Evolutionary conservation across 2,329 filamentous ascomycete species (phyloP).

Genomic region (Seiridium unicorne): DNA sequence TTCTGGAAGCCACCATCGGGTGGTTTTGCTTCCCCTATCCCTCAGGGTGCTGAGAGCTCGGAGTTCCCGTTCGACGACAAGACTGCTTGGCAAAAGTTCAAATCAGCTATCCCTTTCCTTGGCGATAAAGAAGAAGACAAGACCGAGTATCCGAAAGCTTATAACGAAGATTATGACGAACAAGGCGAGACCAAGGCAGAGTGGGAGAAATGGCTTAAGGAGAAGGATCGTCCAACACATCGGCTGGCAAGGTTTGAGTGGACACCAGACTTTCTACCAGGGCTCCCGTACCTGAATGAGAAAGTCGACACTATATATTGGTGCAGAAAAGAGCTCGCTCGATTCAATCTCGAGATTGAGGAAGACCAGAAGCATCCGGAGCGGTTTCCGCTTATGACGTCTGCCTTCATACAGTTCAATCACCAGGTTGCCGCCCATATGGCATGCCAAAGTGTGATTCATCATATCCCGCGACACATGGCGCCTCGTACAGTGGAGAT

Average conservation of each 20-base stretch:
- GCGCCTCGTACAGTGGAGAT: slow-evolving; percentile 90
- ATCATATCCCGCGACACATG: slow-evolving; percentile 93
- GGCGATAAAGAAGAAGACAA: slow-evolving; percentile 36
- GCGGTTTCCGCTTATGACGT: slow-evolving; percentile 88
- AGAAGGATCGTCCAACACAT: slow-evolving; percentile 82
- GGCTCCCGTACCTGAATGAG: slow-evolving; percentile 75
- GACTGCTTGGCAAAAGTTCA: slow-evolving; percentile 50
- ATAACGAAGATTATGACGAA: slow-evolving; percentile 55
- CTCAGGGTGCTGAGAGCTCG: slow-evolving; percentile 49
- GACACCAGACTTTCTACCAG: slow-evolving; percentile 67
- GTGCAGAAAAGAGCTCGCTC: slow-evolving; percentile 81
- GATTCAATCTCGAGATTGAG: slow-evolving; percentile 89
- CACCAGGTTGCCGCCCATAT: slow-evolving; percentile 97
- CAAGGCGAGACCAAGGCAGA: slow-evolving; percentile 60
- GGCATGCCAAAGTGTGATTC: slow-evolving; percentile 89
- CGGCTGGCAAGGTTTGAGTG: slow-evolving; percentile 62
- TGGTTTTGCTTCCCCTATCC: slow-evolving; percentile 60
- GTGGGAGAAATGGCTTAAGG: slow-evolving; percentile 82
- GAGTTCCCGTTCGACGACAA: slow-evolving; percentile 46
- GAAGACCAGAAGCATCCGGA: slow-evolving; percentile 83
- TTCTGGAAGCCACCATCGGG: slow-evolving; percentile 65
- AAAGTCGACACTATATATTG: slow-evolving; percentile 96
- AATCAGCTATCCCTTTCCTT: slow-evolving; percentile 47
- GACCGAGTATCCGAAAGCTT: slow-evolving; percentile 60
- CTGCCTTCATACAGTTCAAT: slow-evolving; percentile 98